phyloP scores from a whole-genome alignment of 2,329 filamentous ascomycete genomes.

The Fusarium napiforme region DNA sequence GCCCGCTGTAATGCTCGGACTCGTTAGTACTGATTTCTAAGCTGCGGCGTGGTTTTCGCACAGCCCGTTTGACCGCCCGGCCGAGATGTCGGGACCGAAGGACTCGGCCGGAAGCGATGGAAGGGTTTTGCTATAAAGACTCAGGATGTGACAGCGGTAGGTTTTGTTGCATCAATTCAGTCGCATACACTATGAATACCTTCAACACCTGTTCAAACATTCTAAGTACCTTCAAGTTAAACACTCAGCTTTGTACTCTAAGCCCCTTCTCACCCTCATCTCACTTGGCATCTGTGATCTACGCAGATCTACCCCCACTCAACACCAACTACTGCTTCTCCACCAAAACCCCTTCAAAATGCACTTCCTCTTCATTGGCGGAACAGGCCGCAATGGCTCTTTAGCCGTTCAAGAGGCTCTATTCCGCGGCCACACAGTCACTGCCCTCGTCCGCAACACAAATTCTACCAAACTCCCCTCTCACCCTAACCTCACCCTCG shows the following conservation, averaged over 20 bases:
- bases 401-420: constrained; percentile 20
- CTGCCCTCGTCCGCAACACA: constrained; percentile 14
- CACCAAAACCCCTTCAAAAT: neutral
- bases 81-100: neutral
- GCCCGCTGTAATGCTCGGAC: neutral
- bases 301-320: neutral
- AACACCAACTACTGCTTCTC: neutral
- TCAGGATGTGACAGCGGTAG: rapidly evolving
- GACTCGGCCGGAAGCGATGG: neutral
- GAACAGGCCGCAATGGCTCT: constrained; percentile 32
- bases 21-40: constrained; percentile 13
- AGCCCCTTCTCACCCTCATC: neutral
- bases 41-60: neutral
- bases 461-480: neutral
- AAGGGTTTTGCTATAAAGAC: constrained; percentile 12
- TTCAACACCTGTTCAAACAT: rapidly evolving
- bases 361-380: constrained; percentile 31
- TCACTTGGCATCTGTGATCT: neutral
- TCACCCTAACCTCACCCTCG: constrained; percentile 10
- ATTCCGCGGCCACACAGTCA: constrained; percentile 12
- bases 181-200: too few species aligned
- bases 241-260: too few species aligned
- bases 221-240: neutral
- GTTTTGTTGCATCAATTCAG: neutral
- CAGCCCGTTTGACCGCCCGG: neutral